Evolutionary conservation across 306 rosid species (phyloP).

Genomic region (Begonia peltatifolia): DNA sequence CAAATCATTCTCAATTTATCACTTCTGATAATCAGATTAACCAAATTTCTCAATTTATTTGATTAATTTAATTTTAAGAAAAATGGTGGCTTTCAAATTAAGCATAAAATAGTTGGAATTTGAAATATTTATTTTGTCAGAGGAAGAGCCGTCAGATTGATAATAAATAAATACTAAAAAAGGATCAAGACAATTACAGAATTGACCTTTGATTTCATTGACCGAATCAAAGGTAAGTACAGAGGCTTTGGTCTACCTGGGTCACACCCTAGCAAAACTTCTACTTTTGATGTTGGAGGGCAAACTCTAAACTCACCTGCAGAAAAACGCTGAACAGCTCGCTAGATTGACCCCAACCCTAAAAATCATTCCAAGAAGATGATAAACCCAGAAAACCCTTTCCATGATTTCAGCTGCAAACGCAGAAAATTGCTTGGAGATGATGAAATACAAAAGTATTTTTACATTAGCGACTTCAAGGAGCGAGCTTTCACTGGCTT

Average conservation of each 20-base stretch:
- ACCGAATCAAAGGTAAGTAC: not conserved
- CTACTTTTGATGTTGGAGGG: not conserved
- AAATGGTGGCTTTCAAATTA: no score
- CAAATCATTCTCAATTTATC: no score
- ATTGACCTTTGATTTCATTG: not conserved
- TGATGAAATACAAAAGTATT: not conserved
- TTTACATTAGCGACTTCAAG: conserved; percentile 69
- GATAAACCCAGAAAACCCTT: not conserved
- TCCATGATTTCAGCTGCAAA: conserved; percentile 1
- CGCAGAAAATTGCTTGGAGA: no score
- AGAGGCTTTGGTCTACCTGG: not conserved
- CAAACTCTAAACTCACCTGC: not conserved
- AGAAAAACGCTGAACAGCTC: not conserved
- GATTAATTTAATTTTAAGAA: no score
- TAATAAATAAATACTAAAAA: no score
- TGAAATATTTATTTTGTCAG: no score
- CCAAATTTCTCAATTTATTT: no score
- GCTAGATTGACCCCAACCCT: not conserved
- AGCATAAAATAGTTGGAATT: no score
- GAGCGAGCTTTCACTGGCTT: conserved; percentile 83
- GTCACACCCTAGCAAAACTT: not conserved
- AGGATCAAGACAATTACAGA: not conserved
- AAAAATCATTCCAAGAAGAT: not conserved
- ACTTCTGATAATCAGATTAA: no score
- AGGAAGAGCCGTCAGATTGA: no score